Conservation (phyloP, 208 protist species). For the Acanthamoeba triangularis region DNA sequence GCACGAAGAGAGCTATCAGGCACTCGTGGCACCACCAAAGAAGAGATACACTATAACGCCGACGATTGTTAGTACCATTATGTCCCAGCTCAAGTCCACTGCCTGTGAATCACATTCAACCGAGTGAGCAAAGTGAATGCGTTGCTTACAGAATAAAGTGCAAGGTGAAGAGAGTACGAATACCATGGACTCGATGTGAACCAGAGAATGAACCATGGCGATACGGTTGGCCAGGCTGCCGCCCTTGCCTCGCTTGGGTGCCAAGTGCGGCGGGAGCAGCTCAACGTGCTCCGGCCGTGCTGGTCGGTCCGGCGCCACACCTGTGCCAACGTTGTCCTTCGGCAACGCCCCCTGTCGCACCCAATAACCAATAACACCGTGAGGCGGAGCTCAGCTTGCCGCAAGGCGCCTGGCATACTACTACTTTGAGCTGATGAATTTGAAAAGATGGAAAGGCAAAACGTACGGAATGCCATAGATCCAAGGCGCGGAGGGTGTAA, state of each 20-base stretch:
- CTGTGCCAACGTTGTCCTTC: neutral
- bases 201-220: conserved; percentile 51
- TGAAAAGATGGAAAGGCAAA: neutral
- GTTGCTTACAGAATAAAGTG: neutral
- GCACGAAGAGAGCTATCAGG: neutral
- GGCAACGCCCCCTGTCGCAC: neutral
- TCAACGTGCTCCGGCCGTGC: conserved; percentile 35
- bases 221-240: conserved; percentile 46
- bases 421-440: too few species aligned
- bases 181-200: conserved; percentile 76
- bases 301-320: conserved; percentile 24
- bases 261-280: conserved; percentile 15
- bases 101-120: neutral
- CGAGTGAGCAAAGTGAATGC: neutral
- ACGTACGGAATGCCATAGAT: conserved; percentile 8
- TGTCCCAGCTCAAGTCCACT: conserved; percentile 55
- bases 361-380: neutral
- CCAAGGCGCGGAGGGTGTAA: conserved; percentile 7
- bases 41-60: neutral
- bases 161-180: neutral
- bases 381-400: neutral
- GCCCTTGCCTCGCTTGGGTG: conserved; percentile 55
- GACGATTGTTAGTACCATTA: neutral
- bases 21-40: neutral
- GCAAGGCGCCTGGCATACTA: too few species aligned